Percentiles rank a stretch among this genome's conserved stretches.
These are phyloP conservation scores for Candida patagonica DNA, from an alignment of 805 yeast species.

Conservation along the genomic window DNA sequence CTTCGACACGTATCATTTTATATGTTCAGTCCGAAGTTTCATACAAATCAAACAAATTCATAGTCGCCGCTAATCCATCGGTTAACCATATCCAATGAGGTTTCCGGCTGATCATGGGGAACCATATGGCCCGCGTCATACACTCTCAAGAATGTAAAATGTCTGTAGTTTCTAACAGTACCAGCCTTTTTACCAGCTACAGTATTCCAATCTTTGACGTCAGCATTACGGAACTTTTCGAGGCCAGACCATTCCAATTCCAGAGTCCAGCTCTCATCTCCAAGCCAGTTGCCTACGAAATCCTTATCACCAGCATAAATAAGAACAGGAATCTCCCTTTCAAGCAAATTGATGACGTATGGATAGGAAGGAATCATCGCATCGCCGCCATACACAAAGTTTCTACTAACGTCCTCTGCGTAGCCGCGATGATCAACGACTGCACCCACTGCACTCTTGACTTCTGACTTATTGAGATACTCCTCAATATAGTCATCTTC, in stretches of 20 bases:
- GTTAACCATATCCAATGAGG: slow-evolving; percentile 1
- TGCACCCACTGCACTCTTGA: slow-evolving; percentile 74
- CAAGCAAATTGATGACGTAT: slow-evolving; percentile 59
- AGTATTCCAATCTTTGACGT: slow-evolving; percentile 26
- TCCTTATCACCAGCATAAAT: slow-evolving; percentile 92
- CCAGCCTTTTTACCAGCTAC: slow-evolving; percentile 41
- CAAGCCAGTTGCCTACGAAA: slow-evolving; percentile 90
- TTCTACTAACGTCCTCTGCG: slow-evolving; percentile 64
- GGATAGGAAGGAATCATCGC: slow-evolving; percentile 77
- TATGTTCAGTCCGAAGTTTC: no score
- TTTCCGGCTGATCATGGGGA: slow-evolving; percentile 26
- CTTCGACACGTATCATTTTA: no score
- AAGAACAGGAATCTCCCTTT: slow-evolving; percentile 65
- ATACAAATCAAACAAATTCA: background rate
- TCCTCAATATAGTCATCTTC: slow-evolving; percentile 60
- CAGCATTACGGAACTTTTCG: slow-evolving; percentile 52
- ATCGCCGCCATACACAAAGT: slow-evolving; percentile 77
- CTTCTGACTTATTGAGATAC: slow-evolving; percentile 64
- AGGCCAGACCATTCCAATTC: slow-evolving; percentile 71
- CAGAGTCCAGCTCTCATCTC: slow-evolving; percentile 27
- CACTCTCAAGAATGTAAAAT: slow-evolving; percentile 69
- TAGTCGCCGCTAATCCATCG: slow-evolving; percentile 1
- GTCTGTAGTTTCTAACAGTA: slow-evolving; percentile 58
- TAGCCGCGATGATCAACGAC: slow-evolving; percentile 32
- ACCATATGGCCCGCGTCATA: slow-evolving; percentile 90